Evolutionary conservation across 805 yeast genomes (phyloP).

Genomic region (Yarrowia sp.): DNA sequence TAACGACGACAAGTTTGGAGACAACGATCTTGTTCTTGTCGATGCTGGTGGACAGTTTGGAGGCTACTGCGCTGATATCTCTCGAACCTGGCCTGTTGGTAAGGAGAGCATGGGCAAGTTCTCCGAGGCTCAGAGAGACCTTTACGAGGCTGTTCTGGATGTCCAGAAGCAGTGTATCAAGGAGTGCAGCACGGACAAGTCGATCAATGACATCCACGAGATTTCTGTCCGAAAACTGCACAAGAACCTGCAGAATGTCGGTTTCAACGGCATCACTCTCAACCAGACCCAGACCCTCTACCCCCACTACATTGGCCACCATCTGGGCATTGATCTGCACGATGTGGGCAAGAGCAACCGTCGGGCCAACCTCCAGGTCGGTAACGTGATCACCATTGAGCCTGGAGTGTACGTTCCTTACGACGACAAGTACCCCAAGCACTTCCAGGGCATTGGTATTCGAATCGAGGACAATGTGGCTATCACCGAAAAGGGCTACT

Average conservation of each 20-base stretch:
- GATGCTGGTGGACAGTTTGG: conserved; percentile 96
- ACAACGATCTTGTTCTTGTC: conserved; percentile 84
- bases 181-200: conserved; percentile 63
- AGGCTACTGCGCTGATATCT: conserved; percentile 94
- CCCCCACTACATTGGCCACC: conserved; percentile 96
- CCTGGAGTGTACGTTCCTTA: conserved; percentile 94
- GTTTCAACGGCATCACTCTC: conserved; percentile 56
- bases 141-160: conserved; percentile 85
- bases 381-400: conserved; percentile 92
- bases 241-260: conserved; percentile 72
- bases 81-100: conserved; percentile 90
- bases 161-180: conserved; percentile 82
- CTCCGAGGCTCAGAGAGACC: conserved; percentile 77
- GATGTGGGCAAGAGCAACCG: conserved; percentile 55
- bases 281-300: conserved; percentile 58
- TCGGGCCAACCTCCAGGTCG: conserved; percentile 59
- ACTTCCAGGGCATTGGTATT: conserved; percentile 87
- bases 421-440: conserved; percentile 71
- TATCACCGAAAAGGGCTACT: conserved; percentile 65
- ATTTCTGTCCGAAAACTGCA: conserved; percentile 66
- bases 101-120: conserved; percentile 61
- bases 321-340: conserved; percentile 84
- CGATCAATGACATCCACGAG: conserved; percentile 79
- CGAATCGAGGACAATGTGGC: conserved; percentile 96
- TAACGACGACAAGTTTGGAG: conserved; percentile 80